These are phyloP conservation scores for Arthrobotrys megalospora DNA, from an alignment of 2,329 filamentous ascomycete genomes.

Conservation along the genomic window DNA sequence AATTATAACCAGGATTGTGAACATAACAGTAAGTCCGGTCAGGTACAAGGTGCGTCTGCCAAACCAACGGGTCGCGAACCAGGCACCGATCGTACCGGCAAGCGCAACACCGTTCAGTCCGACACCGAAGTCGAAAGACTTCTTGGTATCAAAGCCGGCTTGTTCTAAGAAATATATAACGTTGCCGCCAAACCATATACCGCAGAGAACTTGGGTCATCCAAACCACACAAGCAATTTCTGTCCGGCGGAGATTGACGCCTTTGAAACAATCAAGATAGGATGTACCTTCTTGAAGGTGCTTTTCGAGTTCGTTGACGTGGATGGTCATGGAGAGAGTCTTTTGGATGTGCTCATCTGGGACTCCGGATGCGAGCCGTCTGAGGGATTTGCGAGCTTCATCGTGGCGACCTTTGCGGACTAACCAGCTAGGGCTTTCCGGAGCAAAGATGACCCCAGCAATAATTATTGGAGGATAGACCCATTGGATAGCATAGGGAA, in stretches of 20 bases:
- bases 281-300: slow-evolving; percentile 80
- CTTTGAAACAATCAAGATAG: slow-evolving; percentile 86
- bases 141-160: slow-evolving; percentile 66
- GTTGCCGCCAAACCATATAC: slow-evolving; percentile 63
- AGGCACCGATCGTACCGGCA: slow-evolving; percentile 71
- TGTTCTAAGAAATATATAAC: slow-evolving; percentile 70
- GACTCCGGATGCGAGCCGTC: slow-evolving; percentile 75
- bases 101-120: slow-evolving; percentile 76
- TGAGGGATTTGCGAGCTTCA: slow-evolving; percentile 77
- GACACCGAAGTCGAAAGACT: slow-evolving; percentile 68
- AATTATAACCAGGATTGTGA: slow-evolving; percentile 65
- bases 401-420: slow-evolving; percentile 76
- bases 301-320: slow-evolving; percentile 85
- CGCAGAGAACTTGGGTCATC: slow-evolving; percentile 68
- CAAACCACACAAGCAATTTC: slow-evolving; percentile 75
- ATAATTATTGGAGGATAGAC: slow-evolving; percentile 80
- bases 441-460: slow-evolving; percentile 77
- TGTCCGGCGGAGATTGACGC: slow-evolving; percentile 81
- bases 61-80: slow-evolving; percentile 70
- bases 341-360: slow-evolving; percentile 85
- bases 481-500: slow-evolving; percentile 82
- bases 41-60: slow-evolving; percentile 72
- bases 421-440: slow-evolving; percentile 76
- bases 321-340: slow-evolving; percentile 91
- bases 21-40: slow-evolving; percentile 68